Percentiles rank a stretch among this genome's conserved stretches.
These are phyloP conservation scores for Lasiodiplodia citricola DNA, from an alignment of 2,329 filamentous ascomycete genomes.

Conservation along the genomic window DNA sequence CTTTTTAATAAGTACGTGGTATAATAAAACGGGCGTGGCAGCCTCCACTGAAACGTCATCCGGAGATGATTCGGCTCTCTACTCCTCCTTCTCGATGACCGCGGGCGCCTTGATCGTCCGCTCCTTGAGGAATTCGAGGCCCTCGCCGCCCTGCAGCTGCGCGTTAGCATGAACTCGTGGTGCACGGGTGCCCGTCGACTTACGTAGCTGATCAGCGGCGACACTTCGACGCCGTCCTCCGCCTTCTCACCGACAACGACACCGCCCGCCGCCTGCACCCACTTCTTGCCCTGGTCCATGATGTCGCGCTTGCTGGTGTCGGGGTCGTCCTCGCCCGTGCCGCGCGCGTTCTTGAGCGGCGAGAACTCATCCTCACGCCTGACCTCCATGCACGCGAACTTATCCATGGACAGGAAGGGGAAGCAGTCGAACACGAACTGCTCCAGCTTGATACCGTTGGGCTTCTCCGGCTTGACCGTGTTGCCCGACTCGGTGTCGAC, in stretches of 20 bases:
- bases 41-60: conserved; percentile 10
- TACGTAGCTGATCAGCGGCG: conserved; percentile 94
- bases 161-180: conserved; percentile 25
- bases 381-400: conserved; percentile 96
- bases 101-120: conserved; percentile 67
- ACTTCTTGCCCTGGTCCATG: conserved; percentile 85
- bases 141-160: conserved; percentile 62
- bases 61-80: conserved; percentile 29
- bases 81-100: conserved; percentile 65
- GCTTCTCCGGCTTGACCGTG: conserved; percentile 86
- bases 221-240: conserved; percentile 80
- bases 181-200: conserved; percentile 51
- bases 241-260: conserved; percentile 69
- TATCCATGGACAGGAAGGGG: conserved; percentile 80
- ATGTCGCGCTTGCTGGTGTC: conserved; percentile 93
- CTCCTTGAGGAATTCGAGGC: conserved; percentile 64
- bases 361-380: conserved; percentile 98
- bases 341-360: conserved; percentile 85
- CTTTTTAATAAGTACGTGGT: conserved; percentile 10
- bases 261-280: conserved; percentile 80
- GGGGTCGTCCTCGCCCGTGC: conserved; percentile 85
- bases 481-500: conserved; percentile 78
- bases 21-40: conserved; percentile 7
- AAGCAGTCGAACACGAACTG: conserved; percentile 99
- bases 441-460: conserved; percentile 98